phyloP scores from a whole-genome alignment of 1,284 basidiomycete species.

The Sanghuangporus baumii region DNA sequence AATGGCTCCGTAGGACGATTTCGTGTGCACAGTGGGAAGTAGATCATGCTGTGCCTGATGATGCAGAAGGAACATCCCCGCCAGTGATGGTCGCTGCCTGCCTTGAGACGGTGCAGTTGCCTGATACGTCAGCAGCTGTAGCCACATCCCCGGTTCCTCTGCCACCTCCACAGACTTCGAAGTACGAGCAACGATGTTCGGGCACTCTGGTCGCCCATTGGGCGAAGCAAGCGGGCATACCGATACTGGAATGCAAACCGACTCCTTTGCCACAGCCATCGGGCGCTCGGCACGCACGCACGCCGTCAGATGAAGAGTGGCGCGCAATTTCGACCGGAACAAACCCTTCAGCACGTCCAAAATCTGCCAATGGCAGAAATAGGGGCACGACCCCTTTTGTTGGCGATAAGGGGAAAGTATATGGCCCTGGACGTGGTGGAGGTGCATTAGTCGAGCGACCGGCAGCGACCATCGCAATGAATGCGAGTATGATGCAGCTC shows the following conservation, averaged over 20 bases:
- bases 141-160: slow-evolving; percentile 56
- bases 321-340: background rate
- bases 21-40: slow-evolving; percentile 74
- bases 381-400: background rate
- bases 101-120: slow-evolving; percentile 27
- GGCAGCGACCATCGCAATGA: slow-evolving; percentile 66
- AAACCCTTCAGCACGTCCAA: background rate
- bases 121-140: slow-evolving; percentile 27
- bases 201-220: slow-evolving; percentile 59
- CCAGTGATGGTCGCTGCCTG: slow-evolving; percentile 24
- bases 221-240: slow-evolving; percentile 57
- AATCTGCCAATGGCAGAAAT: background rate
- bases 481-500: slow-evolving; percentile 65
- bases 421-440: slow-evolving; percentile 24
- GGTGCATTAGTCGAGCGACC: slow-evolving; percentile 58
- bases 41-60: slow-evolving; percentile 19
- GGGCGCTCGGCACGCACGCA: slow-evolving; percentile 16
- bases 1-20: slow-evolving; percentile 76
- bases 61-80: slow-evolving; percentile 16
- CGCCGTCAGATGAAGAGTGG: slow-evolving; percentile 16
- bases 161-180: slow-evolving; percentile 50
- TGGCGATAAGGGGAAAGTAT: slow-evolving; percentile 19
- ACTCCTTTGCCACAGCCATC: slow-evolving; percentile 26
- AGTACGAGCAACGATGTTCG: slow-evolving; percentile 57
- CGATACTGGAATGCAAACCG: slow-evolving; percentile 49